Evolutionary conservation across 345 rosid genomes (phyloP).

Genomic region (Citrus glauca): DNA sequence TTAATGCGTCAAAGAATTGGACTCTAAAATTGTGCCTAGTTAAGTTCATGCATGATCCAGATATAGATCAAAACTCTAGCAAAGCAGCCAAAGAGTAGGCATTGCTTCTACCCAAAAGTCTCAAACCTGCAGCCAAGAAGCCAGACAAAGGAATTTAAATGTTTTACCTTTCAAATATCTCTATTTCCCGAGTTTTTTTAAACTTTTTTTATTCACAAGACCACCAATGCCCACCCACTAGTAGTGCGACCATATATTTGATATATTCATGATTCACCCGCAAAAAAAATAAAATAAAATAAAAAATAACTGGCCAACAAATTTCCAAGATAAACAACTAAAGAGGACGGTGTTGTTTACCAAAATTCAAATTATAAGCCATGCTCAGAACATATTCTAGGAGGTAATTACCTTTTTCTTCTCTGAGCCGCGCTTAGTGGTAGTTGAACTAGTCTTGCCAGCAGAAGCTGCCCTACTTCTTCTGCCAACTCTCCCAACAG

Average conservation of each 20-base stretch:
- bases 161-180: neutral
- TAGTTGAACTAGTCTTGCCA: slow-evolving; percentile 35
- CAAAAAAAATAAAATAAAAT: no score
- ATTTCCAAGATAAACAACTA: neutral
- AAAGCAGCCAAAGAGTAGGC: neutral
- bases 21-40: neutral
- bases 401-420: slow-evolving; percentile 52
- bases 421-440: slow-evolving; percentile 41
- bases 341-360: neutral
- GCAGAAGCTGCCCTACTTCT: slow-evolving; percentile 41
- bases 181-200: neutral
- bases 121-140: neutral
- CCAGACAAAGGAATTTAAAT: neutral
- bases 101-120: neutral
- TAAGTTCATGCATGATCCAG: neutral
- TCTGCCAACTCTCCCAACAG: slow-evolving; percentile 41
- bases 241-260: neutral
- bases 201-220: no score
- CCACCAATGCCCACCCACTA: neutral
- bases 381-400: neutral
- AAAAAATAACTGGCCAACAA: no score
- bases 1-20: neutral
- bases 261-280: neutral
- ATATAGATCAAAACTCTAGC: neutral
- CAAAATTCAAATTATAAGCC: neutral